Percentiles rank a stretch among this genome's conserved stretches.
These are phyloP conservation scores for Cystobasidium sp. DNA, from an alignment of 1,284 basidiomycete species.

Conservation along the genomic window DNA sequence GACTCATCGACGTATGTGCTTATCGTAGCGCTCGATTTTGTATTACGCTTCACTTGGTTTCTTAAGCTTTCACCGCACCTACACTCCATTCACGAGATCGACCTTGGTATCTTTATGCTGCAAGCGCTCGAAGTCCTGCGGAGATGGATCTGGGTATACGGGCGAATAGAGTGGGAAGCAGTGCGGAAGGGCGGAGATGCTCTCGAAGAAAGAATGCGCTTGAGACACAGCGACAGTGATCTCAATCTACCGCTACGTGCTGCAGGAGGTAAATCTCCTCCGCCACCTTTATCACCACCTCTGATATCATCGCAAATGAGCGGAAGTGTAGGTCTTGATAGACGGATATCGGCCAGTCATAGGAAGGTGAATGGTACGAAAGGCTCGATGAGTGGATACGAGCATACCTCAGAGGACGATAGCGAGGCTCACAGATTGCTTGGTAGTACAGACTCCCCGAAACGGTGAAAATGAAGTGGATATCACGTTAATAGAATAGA, in stretches of 20 bases:
- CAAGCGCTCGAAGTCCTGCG: slow-evolving; percentile 88
- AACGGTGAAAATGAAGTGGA: not conserved
- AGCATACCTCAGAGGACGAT: not conserved
- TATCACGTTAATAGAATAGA: not conserved
- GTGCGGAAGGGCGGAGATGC: slow-evolving; percentile 63
- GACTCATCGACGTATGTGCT: slow-evolving; percentile 80
- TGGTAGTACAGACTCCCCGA: slow-evolving; percentile 7
- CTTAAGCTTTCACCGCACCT: slow-evolving; percentile 88
- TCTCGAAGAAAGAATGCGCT: slow-evolving; percentile 36
- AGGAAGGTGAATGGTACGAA: slow-evolving; percentile 1
- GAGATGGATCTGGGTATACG: slow-evolving; percentile 95
- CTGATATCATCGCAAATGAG: not conserved
- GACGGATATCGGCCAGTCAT: slow-evolving; percentile 11
- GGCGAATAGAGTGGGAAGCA: slow-evolving; percentile 93
- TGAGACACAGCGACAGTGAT: slow-evolving; percentile 27
- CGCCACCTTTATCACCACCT: not conserved
- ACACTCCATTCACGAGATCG: slow-evolving; percentile 79
- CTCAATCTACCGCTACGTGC: slow-evolving; percentile 27
- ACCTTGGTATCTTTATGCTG: slow-evolving; percentile 82
- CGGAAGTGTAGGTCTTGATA: slow-evolving; percentile 2
- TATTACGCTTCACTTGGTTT: slow-evolving; percentile 93
- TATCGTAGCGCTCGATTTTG: slow-evolving; percentile 78
- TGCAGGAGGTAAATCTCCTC: not conserved
- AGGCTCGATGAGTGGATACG: not conserved
- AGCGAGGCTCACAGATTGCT: not conserved